Conservation (phyloP, 163 green algal genomes). For the Chlamydomonas reinhardtii region DNA sequence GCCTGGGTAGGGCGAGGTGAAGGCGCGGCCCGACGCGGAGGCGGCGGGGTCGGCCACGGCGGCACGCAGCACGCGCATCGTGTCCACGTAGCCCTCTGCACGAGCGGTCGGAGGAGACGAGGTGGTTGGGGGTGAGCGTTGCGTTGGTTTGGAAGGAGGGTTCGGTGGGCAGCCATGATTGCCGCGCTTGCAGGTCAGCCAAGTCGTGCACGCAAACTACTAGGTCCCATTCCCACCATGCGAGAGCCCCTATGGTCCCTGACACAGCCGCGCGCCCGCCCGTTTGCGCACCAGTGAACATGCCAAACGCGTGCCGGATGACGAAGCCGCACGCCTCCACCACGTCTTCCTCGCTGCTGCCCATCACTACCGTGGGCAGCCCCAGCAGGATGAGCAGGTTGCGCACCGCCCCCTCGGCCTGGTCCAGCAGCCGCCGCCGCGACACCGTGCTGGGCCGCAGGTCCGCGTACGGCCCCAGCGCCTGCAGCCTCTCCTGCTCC, state of each 20-base stretch:
- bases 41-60: constrained; percentile 1
- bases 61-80: constrained; percentile 13
- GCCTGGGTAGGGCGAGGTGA: constrained; percentile 19
- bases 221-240: too few species aligned
- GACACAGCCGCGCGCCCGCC: too few species aligned
- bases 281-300: constrained; percentile 28
- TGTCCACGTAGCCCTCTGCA: constrained; percentile 47
- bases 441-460: not conserved
- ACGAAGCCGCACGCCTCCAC: constrained; percentile 44
- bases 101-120: not conserved
- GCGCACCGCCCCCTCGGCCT: constrained; percentile 34
- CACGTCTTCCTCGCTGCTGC: constrained; percentile 36
- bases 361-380: constrained; percentile 44
- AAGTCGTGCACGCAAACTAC: too few species aligned
- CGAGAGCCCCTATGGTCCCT: too few species aligned
- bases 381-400: constrained; percentile 30
- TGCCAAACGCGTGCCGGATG: constrained; percentile 20
- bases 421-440: constrained; percentile 6
- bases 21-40: not conserved
- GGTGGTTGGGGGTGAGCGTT: not conserved
- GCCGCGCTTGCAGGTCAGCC: too few species aligned
- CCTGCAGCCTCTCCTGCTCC: not conserved
- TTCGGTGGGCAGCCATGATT: too few species aligned
- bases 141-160: not conserved
- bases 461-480: not conserved